These are phyloP conservation scores for Salix udensis DNA, from an alignment of 345 rosid genomes.

Conservation along the genomic window DNA sequence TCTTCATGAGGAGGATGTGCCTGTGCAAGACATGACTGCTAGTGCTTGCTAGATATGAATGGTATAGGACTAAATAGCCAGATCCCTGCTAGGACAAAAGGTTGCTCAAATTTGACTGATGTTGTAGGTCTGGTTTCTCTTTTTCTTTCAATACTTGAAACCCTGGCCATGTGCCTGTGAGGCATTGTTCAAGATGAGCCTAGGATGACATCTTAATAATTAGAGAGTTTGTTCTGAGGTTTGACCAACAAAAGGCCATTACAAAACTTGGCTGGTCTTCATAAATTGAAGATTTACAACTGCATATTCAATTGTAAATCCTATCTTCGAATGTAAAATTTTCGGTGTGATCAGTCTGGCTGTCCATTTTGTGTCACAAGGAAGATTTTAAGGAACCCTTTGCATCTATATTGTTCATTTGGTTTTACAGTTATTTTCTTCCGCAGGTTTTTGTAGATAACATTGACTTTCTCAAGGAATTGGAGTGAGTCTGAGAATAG, in stretches of 20 bases:
- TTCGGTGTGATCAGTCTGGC: neutral
- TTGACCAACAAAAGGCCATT: neutral
- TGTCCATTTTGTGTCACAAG: neutral
- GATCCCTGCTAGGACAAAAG: neutral
- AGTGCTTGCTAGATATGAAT: neutral
- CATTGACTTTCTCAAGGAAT: conserved; percentile 77
- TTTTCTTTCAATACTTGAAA: neutral
- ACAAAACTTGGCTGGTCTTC: neutral
- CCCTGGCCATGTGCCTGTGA: neutral
- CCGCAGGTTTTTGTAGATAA: conserved; percentile 90
- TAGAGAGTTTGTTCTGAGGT: neutral
- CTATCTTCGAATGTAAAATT: neutral
- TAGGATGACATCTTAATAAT: neutral
- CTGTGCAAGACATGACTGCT: neutral
- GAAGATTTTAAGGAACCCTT: neutral
- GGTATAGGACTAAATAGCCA: neutral
- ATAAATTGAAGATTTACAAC: neutral
- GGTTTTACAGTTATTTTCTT: neutral
- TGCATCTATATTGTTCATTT: neutral
- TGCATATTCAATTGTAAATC: neutral
- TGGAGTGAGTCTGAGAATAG: conserved; percentile 55
- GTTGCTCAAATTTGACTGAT: neutral
- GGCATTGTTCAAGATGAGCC: neutral
- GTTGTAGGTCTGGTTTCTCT: neutral
- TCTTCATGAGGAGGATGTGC: neutral